These are phyloP conservation scores for Karstenula rhodostoma DNA, from an alignment of 2,329 filamentous ascomycete species.

Conservation along the genomic window DNA sequence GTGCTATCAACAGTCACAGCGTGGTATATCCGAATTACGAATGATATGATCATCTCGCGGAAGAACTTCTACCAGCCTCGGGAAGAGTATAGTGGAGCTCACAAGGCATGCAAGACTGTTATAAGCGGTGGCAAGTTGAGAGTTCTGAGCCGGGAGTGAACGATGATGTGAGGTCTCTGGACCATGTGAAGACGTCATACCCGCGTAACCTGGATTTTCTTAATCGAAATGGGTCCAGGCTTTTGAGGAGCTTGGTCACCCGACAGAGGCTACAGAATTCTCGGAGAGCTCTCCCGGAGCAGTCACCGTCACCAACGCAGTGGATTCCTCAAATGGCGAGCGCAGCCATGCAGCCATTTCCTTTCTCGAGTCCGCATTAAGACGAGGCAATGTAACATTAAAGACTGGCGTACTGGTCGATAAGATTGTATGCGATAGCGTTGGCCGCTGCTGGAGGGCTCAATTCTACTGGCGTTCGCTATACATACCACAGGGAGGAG, in stretches of 20 bases:
- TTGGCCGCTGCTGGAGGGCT: constrained; percentile 21
- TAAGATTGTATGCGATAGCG: constrained; percentile 20
- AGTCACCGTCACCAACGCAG: constrained; percentile 28
- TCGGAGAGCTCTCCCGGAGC: constrained; percentile 21
- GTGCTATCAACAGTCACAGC: constrained; percentile 33
- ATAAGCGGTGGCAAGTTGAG: constrained; percentile 24
- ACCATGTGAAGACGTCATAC: constrained; percentile 24
- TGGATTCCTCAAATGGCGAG: constrained; percentile 27
- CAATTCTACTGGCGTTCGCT: constrained; percentile 22
- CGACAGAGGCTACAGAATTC: constrained; percentile 20
- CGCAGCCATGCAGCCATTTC: constrained; percentile 30
- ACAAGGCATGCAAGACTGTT: constrained; percentile 24
- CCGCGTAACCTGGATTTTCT: constrained; percentile 25
- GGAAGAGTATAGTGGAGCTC: constrained; percentile 13
- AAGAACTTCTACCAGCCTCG: constrained; percentile 18
- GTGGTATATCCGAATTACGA: constrained; percentile 29
- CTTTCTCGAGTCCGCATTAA: constrained; percentile 28
- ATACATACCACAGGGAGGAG: constrained; percentile 20
- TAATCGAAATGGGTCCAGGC: constrained; percentile 23
- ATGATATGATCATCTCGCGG: constrained; percentile 28
- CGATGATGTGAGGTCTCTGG: constrained; percentile 10
- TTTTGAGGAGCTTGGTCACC: constrained; percentile 29
- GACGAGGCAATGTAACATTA: constrained; percentile 25
- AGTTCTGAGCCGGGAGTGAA: constrained; percentile 1
- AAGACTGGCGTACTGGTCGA: constrained; percentile 25